Base-by-base conservation (phyloP, 1,284 basidiomycete species). In the Boletus semigastroideus region DNA sequence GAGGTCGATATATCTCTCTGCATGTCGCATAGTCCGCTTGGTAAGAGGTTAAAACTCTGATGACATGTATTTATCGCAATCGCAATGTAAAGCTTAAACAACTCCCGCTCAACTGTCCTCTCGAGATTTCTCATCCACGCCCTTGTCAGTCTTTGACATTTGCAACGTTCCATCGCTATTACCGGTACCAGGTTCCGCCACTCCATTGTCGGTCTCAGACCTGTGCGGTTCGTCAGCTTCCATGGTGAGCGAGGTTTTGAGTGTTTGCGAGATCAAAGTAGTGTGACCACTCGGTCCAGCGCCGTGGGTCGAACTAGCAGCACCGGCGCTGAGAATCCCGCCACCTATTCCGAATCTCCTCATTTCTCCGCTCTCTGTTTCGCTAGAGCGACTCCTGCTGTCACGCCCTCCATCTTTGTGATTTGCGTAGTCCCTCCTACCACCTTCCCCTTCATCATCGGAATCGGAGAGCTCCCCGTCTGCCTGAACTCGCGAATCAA, bases 361-460 rank as follows among this genome's bases (percentile, higher is more conserved):
- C 30, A 75, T 75, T 3, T 73, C 64, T 27, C 64, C 72, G 38
- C 68, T 54, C 39, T 71, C 69, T 2, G 66, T 73, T 31, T 71
- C 73, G 49, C 70, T 71, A 6, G 70, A 67, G 46, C 57, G 62
- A 53, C 67, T 75, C 49, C 67, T 63, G 49, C 64, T 74, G 39
- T 66, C 70, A 46, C 76, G 78, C 38, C 80, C 81, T 17, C 69
- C 70, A 30, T 82, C 78, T 17, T 77, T 77, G 66, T 87, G 80
- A 39, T 74, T 74, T 7, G 78, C 72, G 55, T 85, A 83, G 59
- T 94, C 78, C 52, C 84, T 76, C 47, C 90, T 79, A 11, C 83
- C 86, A 33, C 87, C 90, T 63, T 90, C 87, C 16, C 90, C 92
- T 70, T 94, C 92, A 65, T 94, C 88, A 57, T 92, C 89, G 1